Evolutionary conservation across 2,329 filamentous ascomycete species (phyloP), one percentile per base, ranked within the genome.

Genomic region (Stemphylium vesicarium): DNA sequence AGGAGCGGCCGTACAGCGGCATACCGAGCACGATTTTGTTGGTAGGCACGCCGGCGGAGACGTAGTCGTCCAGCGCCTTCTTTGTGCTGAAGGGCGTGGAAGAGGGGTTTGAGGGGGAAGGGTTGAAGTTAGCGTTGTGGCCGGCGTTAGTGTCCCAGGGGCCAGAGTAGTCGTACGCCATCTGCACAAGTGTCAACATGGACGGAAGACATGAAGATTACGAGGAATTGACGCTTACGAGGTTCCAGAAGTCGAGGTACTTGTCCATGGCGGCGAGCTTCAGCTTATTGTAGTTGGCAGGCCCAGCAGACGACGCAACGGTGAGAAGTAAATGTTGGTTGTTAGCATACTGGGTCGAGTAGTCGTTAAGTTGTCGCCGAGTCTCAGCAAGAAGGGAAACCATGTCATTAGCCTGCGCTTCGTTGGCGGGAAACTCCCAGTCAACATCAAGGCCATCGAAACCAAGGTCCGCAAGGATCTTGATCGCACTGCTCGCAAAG

Each of bases 141-240:
- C 73, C 73, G 3, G 74, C 60, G 22, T 61, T 59, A 3, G 62
- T 45, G 56, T 75, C 71, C 72, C 72, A 75, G 2, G 67, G 70
- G 9, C 74, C 74, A 11, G 74, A 64, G 55, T 87, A 96, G 77
- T 96, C 92, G 76, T 96, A 96, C 1, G 90, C 89, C 92, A 96
- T 96, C 51, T 24, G 22, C 22, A 50, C 4, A 5, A 44, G 12
- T 38, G 18, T 50, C 20, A 50, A 46, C n/a, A 18, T 6, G 13
- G 7, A 20, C 5, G 13, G 3, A 9, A 15, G 13, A 29, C 12
- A 5, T 33, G 2, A 1, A 20, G 18, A 8, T 31, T 24, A 24
- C 4, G 22, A 24, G 22, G 22, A 24, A 24, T 24, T 4, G 6
- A 24, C 22, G 38, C 45, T 50, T 39, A 44, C 45, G 36, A 92